These are phyloP conservation scores for Aspergillus uvarum DNA, from an alignment of 2,329 filamentous ascomycete species.

Conservation along the genomic window DNA sequence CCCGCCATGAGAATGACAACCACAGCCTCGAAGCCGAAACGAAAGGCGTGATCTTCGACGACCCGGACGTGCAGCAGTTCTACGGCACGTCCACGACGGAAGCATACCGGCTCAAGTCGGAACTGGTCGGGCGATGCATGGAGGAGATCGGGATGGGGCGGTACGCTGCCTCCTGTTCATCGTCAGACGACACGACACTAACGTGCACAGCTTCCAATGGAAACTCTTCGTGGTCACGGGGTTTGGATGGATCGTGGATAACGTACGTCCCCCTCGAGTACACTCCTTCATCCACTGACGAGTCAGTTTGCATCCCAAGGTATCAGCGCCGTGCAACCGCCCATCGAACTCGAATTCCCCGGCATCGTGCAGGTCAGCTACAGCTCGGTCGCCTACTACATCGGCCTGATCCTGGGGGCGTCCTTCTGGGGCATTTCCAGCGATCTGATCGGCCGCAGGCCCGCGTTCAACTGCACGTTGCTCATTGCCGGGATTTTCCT, in stretches of 20 bases:
- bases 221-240: conserved; percentile 65
- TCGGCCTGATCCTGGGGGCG: conserved; percentile 48
- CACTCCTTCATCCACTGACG: neutral
- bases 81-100: conserved; percentile 38
- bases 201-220: conserved; percentile 48
- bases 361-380: conserved; percentile 30
- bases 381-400: conserved; percentile 36
- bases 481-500: conserved; percentile 41
- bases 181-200: neutral
- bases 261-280: conserved; percentile 32
- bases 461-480: conserved; percentile 49
- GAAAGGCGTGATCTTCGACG: conserved; percentile 26
- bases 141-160: conserved; percentile 32
- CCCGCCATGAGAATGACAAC: neutral
- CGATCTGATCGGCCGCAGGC: conserved; percentile 45
- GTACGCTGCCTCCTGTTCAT: conserved; percentile 20
- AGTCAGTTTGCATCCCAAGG: conserved; percentile 30
- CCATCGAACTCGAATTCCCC: conserved; percentile 28
- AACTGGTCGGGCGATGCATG: conserved; percentile 28
- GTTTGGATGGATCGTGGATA: conserved; percentile 70
- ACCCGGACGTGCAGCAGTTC: conserved; percentile 36
- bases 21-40: conserved; percentile 11
- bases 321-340: conserved; percentile 30
- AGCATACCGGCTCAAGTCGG: conserved; percentile 34
- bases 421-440: conserved; percentile 48